phyloP scores from a whole-genome alignment of 2,329 filamentous ascomycete species.

The Fusarium newnesense region DNA sequence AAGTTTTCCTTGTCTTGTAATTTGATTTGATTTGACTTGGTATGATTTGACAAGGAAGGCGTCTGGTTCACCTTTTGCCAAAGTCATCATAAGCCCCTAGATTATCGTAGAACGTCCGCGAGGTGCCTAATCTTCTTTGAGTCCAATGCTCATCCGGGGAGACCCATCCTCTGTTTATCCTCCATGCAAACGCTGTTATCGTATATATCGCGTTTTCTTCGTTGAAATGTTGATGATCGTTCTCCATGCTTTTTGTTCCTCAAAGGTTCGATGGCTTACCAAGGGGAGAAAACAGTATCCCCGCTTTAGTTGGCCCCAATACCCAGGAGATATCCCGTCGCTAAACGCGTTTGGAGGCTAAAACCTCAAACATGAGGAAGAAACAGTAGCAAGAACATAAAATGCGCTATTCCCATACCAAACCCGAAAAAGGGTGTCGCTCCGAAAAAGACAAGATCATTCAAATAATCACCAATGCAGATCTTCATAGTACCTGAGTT shows the following conservation, averaged over 20 bases:
- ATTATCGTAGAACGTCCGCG: slow-evolving; percentile 16
- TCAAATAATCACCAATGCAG: slow-evolving; percentile 2
- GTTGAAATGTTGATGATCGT: slow-evolving; percentile 23
- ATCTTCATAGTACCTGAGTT: neutral
- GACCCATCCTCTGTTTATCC: neutral
- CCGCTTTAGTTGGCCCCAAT: slow-evolving; percentile 18
- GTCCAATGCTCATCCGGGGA: slow-evolving; percentile 9
- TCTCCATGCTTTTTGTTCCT: slow-evolving; percentile 6
- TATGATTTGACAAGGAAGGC: slow-evolving; percentile 16
- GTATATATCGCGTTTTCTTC: slow-evolving; percentile 32
- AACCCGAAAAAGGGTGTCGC: slow-evolving; percentile 29
- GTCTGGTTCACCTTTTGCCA: slow-evolving; percentile 29
- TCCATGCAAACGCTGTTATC: slow-evolving; percentile 31
- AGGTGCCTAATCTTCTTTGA: slow-evolving; percentile 24
- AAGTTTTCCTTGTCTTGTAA: slow-evolving; percentile 1
- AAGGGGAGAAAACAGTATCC: neutral
- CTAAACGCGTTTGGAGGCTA: slow-evolving; percentile 30
- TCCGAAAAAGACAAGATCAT: neutral
- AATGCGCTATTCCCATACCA: slow-evolving; percentile 35
- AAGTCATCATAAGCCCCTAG: slow-evolving; percentile 16
- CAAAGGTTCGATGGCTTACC: slow-evolving; percentile 12
- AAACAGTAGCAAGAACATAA: slow-evolving; percentile 14
- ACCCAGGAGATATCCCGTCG: slow-evolving; percentile 31
- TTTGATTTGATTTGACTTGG: slow-evolving; percentile 2
- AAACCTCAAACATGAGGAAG: slow-evolving; percentile 24